Evolutionary conservation across 768 basidiomycete species (phyloP).

Genomic region (Boletus insuetus): DNA sequence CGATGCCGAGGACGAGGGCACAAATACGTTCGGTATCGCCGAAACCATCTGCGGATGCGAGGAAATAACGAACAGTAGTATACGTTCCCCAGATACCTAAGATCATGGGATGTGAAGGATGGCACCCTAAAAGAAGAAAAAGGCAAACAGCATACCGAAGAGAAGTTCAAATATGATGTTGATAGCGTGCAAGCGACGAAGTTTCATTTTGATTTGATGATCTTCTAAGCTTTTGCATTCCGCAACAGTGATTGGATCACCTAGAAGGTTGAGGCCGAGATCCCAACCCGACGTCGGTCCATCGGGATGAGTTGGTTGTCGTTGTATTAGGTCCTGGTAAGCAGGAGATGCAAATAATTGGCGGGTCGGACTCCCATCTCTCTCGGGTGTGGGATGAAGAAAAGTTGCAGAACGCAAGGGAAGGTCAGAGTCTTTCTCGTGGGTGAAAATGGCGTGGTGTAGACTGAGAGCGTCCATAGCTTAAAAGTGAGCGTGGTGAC

Average conservation of each 20-base stretch:
- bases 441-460: conserved; percentile 50
- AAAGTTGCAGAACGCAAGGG: conserved; percentile 21
- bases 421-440: conserved; percentile 26
- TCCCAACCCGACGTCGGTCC: conserved; percentile 30
- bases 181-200: conserved; percentile 34
- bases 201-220: conserved; percentile 25
- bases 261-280: conserved; percentile 28
- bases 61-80: conserved; percentile 61
- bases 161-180: conserved; percentile 30
- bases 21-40: conserved; percentile 39
- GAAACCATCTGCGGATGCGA: conserved; percentile 51
- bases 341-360: conserved; percentile 23
- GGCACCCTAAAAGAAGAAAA: neutral
- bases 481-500: conserved; percentile 15
- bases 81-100: conserved; percentile 61
- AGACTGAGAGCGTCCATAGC: conserved; percentile 61
- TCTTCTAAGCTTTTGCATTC: conserved; percentile 34
- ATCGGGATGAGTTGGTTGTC: conserved; percentile 45
- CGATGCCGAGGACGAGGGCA: conserved; percentile 26
- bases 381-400: conserved; percentile 14
- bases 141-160: conserved; percentile 32
- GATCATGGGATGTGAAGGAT: neutral
- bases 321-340: conserved; percentile 37
- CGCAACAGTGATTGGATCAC: conserved; percentile 29
- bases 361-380: conserved; percentile 14